phyloP scores from a whole-genome alignment of 257 asterid genomes.

The Jacaranda copaia region DNA sequence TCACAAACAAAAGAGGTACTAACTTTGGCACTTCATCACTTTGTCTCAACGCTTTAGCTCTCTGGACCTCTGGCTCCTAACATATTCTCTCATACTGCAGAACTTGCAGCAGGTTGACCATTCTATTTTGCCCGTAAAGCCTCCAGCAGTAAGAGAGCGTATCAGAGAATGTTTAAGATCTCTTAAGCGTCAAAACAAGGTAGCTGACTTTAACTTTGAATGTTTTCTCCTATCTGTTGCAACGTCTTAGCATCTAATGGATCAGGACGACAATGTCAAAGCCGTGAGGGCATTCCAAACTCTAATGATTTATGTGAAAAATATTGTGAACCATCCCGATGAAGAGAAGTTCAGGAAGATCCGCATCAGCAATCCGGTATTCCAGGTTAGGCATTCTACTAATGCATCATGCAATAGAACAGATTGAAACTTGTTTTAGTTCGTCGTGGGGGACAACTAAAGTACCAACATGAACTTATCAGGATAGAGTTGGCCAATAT shows the following conservation, averaged over 20 bases:
- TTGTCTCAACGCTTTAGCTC: neutral
- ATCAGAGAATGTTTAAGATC: conserved; percentile 76
- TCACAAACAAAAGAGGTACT: conserved; percentile 45
- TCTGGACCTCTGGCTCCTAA: conserved; percentile 1
- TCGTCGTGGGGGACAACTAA: neutral
- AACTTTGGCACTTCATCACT: conserved; percentile 19
- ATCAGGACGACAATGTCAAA: conserved; percentile 52
- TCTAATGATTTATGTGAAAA: conserved; percentile 66
- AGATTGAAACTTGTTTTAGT: neutral
- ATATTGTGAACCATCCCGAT: conserved; percentile 59
- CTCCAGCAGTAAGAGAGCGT: conserved; percentile 43
- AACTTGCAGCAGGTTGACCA: conserved; percentile 39
- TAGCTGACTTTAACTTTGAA: conserved; percentile 29
- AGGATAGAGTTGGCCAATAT: conserved; percentile 74
- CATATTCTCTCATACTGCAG: conserved; percentile 40
- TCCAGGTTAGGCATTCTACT: conserved; percentile 57
- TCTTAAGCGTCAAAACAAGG: conserved; percentile 70
- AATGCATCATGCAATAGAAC: neutral
- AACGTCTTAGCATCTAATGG: conserved; percentile 26
- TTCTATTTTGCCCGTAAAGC: conserved; percentile 39
- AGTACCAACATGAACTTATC: conserved; percentile 22
- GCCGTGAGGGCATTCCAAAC: conserved; percentile 61
- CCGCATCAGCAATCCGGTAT: conserved; percentile 71
- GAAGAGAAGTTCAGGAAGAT: conserved; percentile 78
- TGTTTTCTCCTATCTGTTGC: neutral